Percentiles rank a stretch among this genome's conserved stretches.
These are phyloP conservation scores for Tuber umbilicatum DNA, from an alignment of 495 filamentous ascomycete genomes.

Conservation along the genomic window DNA sequence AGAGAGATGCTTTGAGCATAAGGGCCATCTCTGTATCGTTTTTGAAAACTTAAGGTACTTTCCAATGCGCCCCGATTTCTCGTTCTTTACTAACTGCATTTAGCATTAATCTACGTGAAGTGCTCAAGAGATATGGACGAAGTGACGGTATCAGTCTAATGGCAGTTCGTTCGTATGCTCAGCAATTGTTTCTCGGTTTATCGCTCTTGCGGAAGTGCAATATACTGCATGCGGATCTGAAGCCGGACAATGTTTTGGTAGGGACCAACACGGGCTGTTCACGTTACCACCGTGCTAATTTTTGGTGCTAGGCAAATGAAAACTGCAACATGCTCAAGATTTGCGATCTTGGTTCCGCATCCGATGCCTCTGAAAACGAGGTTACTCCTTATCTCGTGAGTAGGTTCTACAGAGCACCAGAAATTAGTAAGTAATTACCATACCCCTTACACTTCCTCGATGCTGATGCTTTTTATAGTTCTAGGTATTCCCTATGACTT, in stretches of 20 bases:
- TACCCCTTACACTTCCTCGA: neutral
- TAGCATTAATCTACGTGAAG: slow-evolving; percentile 83
- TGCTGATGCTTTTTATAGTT: slow-evolving; percentile 44
- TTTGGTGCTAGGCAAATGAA: slow-evolving; percentile 60
- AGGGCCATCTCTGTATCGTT: slow-evolving; percentile 88
- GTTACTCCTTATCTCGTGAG: slow-evolving; percentile 91
- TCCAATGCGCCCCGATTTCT: neutral
- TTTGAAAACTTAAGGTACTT: slow-evolving; percentile 74
- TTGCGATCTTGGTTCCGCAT: slow-evolving; percentile 91
- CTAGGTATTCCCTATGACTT: slow-evolving; percentile 91
- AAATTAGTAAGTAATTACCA: slow-evolving; percentile 56
- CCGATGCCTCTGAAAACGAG: slow-evolving; percentile 79
- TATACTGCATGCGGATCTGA: slow-evolving; percentile 90
- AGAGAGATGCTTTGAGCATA: slow-evolving; percentile 82
- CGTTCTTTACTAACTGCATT: slow-evolving; percentile 19
- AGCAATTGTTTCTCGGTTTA: slow-evolving; percentile 87
- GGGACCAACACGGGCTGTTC: neutral
- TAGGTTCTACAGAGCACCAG: slow-evolving; percentile 92
- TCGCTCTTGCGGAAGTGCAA: slow-evolving; percentile 81
- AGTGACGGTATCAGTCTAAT: slow-evolving; percentile 83
- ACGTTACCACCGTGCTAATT: slow-evolving; percentile 35
- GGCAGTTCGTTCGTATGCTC: slow-evolving; percentile 79
- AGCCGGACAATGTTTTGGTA: slow-evolving; percentile 90
- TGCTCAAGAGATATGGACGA: slow-evolving; percentile 94
- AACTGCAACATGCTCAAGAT: slow-evolving; percentile 80